Conservation (phyloP, 805 yeast genomes). For the Starmera dryadoides region DNA sequence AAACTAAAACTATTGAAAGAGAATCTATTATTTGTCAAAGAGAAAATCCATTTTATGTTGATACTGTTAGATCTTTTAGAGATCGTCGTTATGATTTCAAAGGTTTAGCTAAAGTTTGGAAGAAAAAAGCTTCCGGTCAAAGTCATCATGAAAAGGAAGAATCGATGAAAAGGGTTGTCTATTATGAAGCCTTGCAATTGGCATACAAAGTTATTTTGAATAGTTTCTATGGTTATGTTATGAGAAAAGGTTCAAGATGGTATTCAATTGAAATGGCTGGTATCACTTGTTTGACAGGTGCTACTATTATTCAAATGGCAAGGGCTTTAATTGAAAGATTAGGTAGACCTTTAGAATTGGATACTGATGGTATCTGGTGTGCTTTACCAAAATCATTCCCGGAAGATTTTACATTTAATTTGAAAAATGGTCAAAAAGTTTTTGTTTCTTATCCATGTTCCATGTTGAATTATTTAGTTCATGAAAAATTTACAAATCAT, state of each 20-base stretch:
- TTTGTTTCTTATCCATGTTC: conserved; percentile 89
- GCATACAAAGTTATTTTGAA: conserved; percentile 96
- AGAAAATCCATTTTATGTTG: conserved; percentile 94
- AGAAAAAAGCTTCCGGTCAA: conserved; percentile 61
- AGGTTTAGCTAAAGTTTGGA: conserved; percentile 91
- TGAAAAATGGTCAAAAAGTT: conserved; percentile 72
- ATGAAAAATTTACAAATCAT: conserved; percentile 83
- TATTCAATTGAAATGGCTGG: conserved; percentile 99
- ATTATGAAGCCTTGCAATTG: conserved; percentile 90
- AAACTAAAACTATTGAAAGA: conserved; percentile 76
- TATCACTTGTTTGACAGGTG: conserved; percentile 95
- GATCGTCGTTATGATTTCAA: conserved; percentile 96
- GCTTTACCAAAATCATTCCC: conserved; percentile 91
- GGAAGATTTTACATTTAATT: conserved; percentile 66
- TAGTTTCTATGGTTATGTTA: conserved; percentile 96
- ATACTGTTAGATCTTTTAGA: conserved; percentile 90
- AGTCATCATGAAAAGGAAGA: conserved; percentile 64
- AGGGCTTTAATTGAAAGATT: conserved; percentile 82
- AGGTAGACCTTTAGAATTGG: conserved; percentile 93
- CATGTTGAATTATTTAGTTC: conserved; percentile 91
- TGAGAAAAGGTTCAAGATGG: conserved; percentile 99
- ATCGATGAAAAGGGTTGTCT: conserved; percentile 87
- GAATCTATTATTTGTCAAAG: conserved; percentile 95
- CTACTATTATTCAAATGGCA: conserved; percentile 97
- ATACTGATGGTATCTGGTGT: conserved; percentile 99